Base-by-base conservation (phyloP, 2,329 filamentous ascomycete genomes). In the Alternaria rosae region DNA sequence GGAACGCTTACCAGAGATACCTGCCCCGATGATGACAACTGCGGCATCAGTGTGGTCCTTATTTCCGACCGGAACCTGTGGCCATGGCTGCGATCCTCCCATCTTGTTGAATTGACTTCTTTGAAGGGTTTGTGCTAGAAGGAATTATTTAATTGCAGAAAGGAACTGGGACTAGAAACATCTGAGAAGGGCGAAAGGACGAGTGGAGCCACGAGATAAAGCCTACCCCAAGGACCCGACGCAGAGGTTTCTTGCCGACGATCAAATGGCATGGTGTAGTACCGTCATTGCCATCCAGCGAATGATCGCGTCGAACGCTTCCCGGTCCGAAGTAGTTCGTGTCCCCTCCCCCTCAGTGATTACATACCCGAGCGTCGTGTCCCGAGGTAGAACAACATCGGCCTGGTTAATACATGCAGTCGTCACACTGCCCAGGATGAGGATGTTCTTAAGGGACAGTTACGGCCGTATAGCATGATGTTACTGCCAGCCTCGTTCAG, bases 1-100 rank as follows among this genome's bases (percentile, higher is more conserved):
- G 4, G 9, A 20, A 10, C 30, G 32, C 56, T 12, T 73, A 82
- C 84, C 84, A 59, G 83, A 85, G 30, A 86, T 82, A 0, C 85
- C 85, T 8, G 84, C 86, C 5, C 86, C 86, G 35, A 88, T 85
- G 54, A 88, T 88, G 9, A 87, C 82, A 1, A 88, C 85, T 3
- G 84, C 82, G 1, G 85, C 83, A 63, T 83, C 80, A 8, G 83
- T 84, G 62, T 84, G 83, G 64, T 84, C 81, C 54, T 82, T 81
- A 63, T 86, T 87, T 15, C 83, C 80, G 10, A 83, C 77, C 1
- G 78, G 76, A 13, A 82, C 78, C 64, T 83, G 72, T 0, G 81
- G 82, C 82, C 82, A 84, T 43, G 82, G 82, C 53, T 78, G 77
- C 28, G 78, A 69, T 45, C 76, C 78, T 21, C 75, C 74, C 80